A percentile compares a stretch with the other conserved stretches of the same genome.
phyloP scores from a whole-genome alignment of 352 stramenopile genomes.

The Pythium brassicae region DNA sequence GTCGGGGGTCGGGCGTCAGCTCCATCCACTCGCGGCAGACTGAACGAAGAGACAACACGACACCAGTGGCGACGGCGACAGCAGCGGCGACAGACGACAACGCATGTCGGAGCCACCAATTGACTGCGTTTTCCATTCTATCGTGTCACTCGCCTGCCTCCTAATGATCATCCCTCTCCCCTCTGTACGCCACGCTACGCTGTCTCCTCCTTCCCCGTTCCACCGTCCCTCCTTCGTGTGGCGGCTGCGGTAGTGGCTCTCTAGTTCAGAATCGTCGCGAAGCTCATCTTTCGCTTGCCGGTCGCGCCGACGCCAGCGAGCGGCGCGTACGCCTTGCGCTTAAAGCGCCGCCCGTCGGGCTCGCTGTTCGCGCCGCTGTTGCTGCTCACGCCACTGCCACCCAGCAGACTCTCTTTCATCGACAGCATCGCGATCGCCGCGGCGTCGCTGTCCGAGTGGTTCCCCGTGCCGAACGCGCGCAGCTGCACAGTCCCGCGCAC shows the following conservation, averaged over 20 bases:
- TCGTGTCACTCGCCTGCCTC: not conserved
- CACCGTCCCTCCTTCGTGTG: not conserved
- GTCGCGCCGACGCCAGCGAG: conserved; percentile 32
- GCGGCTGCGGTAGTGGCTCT: no score
- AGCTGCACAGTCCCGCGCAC: conserved; percentile 1
- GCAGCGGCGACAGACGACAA: not conserved
- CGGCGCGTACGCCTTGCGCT: conserved; percentile 70
- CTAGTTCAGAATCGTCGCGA: conserved; percentile 86
- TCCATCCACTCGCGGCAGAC: no score
- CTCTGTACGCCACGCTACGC: not conserved
- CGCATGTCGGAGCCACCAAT: not conserved
- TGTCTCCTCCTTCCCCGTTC: not conserved
- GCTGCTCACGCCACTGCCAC: conserved; percentile 33
- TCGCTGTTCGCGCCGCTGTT: conserved; percentile 35
- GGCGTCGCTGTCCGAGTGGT: conserved; percentile 72
- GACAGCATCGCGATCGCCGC: conserved; percentile 75
- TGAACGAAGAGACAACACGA: no score
- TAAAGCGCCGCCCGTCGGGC: conserved; percentile 30
- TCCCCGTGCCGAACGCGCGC: conserved; percentile 9
- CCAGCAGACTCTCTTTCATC: conserved; percentile 58
- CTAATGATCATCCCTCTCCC: not conserved
- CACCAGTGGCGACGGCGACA: not conserved
- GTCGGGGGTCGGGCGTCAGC: no score
- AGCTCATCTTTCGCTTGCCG: conserved; percentile 86
- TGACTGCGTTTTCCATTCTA: conserved; percentile 6